Evolutionary conservation across 805 yeast species (phyloP), one percentile per base, ranked within the genome.

Genomic region (Candida corydali): DNA sequence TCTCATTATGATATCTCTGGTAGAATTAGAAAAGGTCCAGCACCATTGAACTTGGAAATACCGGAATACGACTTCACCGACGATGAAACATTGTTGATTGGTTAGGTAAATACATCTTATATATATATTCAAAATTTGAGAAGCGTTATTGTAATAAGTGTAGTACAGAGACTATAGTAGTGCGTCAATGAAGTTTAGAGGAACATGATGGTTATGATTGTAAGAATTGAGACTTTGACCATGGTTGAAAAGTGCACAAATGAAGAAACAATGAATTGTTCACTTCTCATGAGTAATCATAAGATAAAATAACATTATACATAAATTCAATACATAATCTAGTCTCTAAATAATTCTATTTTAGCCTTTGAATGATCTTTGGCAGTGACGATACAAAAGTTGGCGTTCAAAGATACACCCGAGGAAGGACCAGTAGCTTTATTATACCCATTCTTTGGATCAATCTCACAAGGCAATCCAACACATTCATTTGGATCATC

Each of bases 1-100:
- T 91, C 98, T 62, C 98, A 94, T 70, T 93, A 93, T 72, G 98
- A 93, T 73, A 94, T 94, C 73, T 89, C 97, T 47, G 99, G 99
- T 69, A 91, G 99, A 82, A 91, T 93, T 65, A 87, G 99, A 82
- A 91, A 80, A 75, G 99, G 99, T 55, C 99, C 99, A 55, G 99
- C 99, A 63, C 99, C 99, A 61, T 79, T 87, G 69, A 93, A 93
- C 78, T 80, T 93, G 75, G 98, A 93, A 76, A 76, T 93, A 56
- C 99, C 99, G 55, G 74, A 78, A 54, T 93, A 93, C 65, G 86
- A 80, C 52, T 85, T 93, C 62, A 56, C 76, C 44, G 79, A 75
- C 46, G 81, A 73, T 38, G 94, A 85, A 60, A 87, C 86, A 48
- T 82, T 85, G 61, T 68, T 93, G 54, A 77, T 88, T 57, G 98